Evolutionary conservation across 2,329 filamentous ascomycete species (phyloP).

Genomic region (Clonostachys rosea): DNA sequence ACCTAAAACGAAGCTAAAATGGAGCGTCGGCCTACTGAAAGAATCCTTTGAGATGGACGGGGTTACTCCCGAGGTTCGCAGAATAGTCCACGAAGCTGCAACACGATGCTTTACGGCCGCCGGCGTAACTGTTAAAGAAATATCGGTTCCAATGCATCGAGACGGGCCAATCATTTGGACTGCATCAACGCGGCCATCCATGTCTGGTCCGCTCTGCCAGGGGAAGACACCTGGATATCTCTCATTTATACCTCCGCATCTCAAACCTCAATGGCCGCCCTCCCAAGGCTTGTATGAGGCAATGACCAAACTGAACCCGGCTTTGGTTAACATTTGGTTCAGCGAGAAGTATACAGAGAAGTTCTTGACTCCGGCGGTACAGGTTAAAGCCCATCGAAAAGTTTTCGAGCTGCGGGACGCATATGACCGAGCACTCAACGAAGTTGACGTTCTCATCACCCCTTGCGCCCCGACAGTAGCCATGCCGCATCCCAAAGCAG

Average conservation of each 20-base stretch:
- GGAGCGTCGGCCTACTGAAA: constrained; percentile 28
- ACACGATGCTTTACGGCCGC: constrained; percentile 24
- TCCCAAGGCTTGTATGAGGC: constrained; percentile 34
- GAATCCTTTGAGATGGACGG: constrained; percentile 34
- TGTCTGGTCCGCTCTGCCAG: constrained; percentile 21
- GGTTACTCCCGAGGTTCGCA: constrained; percentile 29
- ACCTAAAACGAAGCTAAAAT: no score
- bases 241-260: constrained; percentile 23
- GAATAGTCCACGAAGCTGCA: constrained; percentile 27
- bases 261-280: constrained; percentile 24
- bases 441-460: constrained; percentile 43
- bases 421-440: constrained; percentile 38
- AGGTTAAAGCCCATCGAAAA: constrained; percentile 40
- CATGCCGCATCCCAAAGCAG: constrained; percentile 18
- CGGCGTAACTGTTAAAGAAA: constrained; percentile 35
- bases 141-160: constrained; percentile 42
- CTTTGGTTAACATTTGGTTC: constrained; percentile 40
- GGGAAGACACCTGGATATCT: constrained; percentile 23
- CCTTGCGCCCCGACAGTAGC: constrained; percentile 40
- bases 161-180: constrained; percentile 45
- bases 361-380: constrained; percentile 15
- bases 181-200: constrained; percentile 24
- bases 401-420: constrained; percentile 37
- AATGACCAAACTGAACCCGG: constrained; percentile 35
- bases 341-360: constrained; percentile 23